Conservation (phyloP, 2,329 filamentous ascomycete genomes). For the Fusarium sp. region DNA sequence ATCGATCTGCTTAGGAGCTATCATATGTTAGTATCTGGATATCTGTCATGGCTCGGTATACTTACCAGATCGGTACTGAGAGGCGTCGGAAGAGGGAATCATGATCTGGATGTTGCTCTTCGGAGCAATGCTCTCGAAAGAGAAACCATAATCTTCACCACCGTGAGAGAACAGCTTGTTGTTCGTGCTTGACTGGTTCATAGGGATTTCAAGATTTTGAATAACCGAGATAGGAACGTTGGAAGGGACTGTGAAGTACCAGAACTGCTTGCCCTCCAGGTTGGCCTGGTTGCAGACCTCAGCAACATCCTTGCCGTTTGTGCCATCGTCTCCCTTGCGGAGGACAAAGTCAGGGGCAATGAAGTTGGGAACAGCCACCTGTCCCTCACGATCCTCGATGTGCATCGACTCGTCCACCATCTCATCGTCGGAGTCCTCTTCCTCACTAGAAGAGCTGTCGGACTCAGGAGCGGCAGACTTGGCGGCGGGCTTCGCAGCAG, state of each 20-base stretch:
- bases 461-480: conserved; percentile 35
- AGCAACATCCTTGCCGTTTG: conserved; percentile 60
- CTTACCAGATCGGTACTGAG: conserved; percentile 67
- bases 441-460: conserved; percentile 44
- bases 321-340: conserved; percentile 59
- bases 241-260: conserved; percentile 82
- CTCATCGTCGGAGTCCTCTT: conserved; percentile 49
- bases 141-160: conserved; percentile 72
- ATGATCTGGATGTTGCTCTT: conserved; percentile 68
- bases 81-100: conserved; percentile 68
- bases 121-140: conserved; percentile 64
- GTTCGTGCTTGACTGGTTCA: conserved; percentile 65
- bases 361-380: conserved; percentile 59
- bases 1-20: conserved; percentile 60
- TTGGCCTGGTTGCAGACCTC: conserved; percentile 69
- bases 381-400: conserved; percentile 52
- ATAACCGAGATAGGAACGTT: conserved; percentile 76
- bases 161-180: conserved; percentile 71
- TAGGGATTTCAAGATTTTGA: conserved; percentile 71
- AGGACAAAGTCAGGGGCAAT: conserved; percentile 66
- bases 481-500: conserved; percentile 10
- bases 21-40: conserved; percentile 19
- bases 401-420: conserved; percentile 57
- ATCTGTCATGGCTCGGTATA: conserved; percentile 15
- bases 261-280: conserved; percentile 78